Evolutionary conservation across 2,329 filamentous ascomycete genomes (phyloP).

Genomic region (Botryotinia calthae): DNA sequence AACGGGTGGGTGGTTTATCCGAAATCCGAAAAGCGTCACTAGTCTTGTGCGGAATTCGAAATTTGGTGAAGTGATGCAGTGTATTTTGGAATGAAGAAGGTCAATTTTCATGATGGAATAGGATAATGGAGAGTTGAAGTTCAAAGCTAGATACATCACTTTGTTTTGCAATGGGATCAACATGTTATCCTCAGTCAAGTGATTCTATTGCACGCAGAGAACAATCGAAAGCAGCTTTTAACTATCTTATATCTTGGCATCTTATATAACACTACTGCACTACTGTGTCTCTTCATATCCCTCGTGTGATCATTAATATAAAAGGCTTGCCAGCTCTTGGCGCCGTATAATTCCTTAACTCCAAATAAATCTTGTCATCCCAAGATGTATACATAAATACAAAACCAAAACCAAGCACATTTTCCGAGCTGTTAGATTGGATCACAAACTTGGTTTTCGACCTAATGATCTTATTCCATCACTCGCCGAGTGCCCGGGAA

Average conservation of each 20-base stretch:
- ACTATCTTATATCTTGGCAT: neutral
- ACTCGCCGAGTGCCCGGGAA: no score
- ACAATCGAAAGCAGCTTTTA: neutral
- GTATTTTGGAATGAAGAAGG: neutral
- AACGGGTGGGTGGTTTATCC: neutral
- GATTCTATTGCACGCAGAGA: neutral
- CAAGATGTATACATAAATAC: slow-evolving; percentile 2
- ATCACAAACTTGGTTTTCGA: neutral
- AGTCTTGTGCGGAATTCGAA: neutral
- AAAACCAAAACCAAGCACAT: neutral
- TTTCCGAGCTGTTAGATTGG: neutral
- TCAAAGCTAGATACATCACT: neutral
- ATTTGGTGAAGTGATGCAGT: neutral
- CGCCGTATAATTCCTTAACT: slow-evolving; percentile 10
- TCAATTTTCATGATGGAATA: neutral
- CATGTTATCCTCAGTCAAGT: neutral
- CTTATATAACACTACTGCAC: neutral
- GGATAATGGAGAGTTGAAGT: neutral
- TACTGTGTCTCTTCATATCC: neutral
- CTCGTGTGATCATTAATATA: neutral
- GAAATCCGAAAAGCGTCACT: neutral
- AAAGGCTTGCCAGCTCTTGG: slow-evolving; percentile 37
- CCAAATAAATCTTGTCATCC: neutral
- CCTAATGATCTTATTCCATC: neutral
- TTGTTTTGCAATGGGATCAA: neutral